Percentiles rank a stretch among this genome's conserved stretches.
Conservation (phyloP, 176 grass and related monocot genomes). For the Triticum urartu region DNA sequence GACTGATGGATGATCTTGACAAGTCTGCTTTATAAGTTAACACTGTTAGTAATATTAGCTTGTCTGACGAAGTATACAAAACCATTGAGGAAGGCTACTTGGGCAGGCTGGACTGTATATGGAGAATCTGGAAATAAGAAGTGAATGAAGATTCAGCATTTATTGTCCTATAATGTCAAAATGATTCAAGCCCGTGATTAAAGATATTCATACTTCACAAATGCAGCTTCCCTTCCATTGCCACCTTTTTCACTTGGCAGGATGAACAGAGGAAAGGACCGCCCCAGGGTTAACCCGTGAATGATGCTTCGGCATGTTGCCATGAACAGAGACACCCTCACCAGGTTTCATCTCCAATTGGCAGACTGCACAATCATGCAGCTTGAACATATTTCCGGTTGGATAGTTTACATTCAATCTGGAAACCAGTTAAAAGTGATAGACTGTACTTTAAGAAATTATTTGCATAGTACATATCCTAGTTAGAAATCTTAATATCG, state of each 20-base stretch:
- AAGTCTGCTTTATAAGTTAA: constrained; percentile 31
- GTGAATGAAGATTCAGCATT: constrained; percentile 27
- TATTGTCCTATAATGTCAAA: constrained; percentile 21
- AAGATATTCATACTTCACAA: constrained; percentile 51
- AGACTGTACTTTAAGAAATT: constrained; percentile 18
- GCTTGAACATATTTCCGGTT: constrained; percentile 65
- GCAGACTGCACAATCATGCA: constrained; percentile 84
- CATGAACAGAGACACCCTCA: constrained; percentile 79
- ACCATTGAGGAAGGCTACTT: constrained; percentile 29
- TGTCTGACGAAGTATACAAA: constrained; percentile 26
- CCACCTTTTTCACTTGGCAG: constrained; percentile 86
- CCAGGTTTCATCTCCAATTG: constrained; percentile 86
- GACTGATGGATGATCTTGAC: constrained; percentile 9
- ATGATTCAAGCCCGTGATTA: background rate
- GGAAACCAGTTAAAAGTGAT: constrained; percentile 20
- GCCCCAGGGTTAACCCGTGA: constrained; percentile 60
- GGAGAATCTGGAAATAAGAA: constrained; percentile 56
- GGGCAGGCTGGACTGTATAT: constrained; percentile 39
- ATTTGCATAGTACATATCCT: constrained; percentile 17
- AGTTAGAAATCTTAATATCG: background rate
- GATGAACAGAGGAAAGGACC: constrained; percentile 88
- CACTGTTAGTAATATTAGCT: constrained; percentile 29
- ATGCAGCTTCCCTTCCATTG: constrained; percentile 87
- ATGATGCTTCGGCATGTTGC: constrained; percentile 47
- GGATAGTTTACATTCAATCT: constrained; percentile 69